These are phyloP conservation scores for Heterobasidion irregulare DNA, from an alignment of 1,284 basidiomycete genomes.

Conservation along the genomic window DNA sequence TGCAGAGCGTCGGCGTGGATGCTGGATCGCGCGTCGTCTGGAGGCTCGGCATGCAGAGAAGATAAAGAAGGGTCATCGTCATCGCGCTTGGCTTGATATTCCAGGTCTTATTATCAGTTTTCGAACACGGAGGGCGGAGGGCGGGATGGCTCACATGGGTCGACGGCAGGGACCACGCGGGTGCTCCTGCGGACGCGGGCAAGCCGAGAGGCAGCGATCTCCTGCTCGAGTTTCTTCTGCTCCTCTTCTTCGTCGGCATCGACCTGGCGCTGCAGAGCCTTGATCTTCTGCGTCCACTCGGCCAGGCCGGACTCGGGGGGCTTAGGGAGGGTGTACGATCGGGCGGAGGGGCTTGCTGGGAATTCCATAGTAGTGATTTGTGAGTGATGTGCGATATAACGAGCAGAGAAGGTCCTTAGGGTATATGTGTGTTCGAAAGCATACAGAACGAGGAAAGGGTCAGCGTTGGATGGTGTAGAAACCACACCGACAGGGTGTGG, in stretches of 20 bases:
- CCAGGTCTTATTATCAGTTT: too few relatives aligned
- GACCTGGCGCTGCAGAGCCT: constrained; percentile 68
- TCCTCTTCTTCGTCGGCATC: constrained; percentile 73
- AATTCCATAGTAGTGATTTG: constrained; percentile 7
- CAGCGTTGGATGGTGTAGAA: not conserved
- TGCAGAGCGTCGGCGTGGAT: constrained; percentile 37
- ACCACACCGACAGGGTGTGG: not conserved
- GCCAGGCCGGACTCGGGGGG: constrained; percentile 51
- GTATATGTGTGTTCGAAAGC: not conserved
- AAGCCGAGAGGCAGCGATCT: constrained; percentile 62
- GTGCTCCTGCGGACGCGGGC: constrained; percentile 56
- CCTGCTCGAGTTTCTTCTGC: constrained; percentile 63
- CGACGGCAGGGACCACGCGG: constrained; percentile 32
- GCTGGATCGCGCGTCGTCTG: too few relatives aligned
- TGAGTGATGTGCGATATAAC: not conserved
- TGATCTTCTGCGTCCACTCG: constrained; percentile 75
- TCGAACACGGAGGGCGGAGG: not conserved
- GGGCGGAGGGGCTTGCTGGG: constrained; percentile 8
- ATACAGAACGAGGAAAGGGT: not conserved
- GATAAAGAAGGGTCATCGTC: too few relatives aligned
- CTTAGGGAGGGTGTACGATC: constrained; percentile 1
- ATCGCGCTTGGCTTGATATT: too few relatives aligned
- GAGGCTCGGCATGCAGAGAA: too few relatives aligned
- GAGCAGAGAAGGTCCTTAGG: not conserved
- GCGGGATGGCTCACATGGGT: constrained; percentile 17